phyloP scores from a whole-genome alignment of 257 asterid species.

The Scutellaria galericulata region DNA sequence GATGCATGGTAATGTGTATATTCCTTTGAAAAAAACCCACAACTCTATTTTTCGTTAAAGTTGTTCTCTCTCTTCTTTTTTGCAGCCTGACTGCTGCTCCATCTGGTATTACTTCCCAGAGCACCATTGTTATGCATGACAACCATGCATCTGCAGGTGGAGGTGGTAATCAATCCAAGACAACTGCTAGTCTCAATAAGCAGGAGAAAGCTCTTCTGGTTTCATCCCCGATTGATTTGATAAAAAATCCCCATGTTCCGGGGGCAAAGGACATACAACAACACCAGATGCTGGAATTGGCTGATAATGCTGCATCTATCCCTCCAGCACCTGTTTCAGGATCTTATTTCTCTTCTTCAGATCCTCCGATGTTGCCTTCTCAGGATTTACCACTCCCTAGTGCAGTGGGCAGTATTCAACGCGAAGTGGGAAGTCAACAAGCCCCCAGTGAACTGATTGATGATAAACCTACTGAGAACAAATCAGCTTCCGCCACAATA shows the following conservation, averaged over 20 bases:
- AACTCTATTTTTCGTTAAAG: slow-evolving; percentile 19
- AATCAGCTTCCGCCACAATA: slow-evolving; percentile 45
- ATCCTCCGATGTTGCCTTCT: slow-evolving; percentile 52
- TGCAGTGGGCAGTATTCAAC: slow-evolving; percentile 45
- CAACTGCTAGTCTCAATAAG: slow-evolving; percentile 41
- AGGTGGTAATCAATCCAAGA: slow-evolving; percentile 34
- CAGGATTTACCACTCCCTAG: slow-evolving; percentile 48
- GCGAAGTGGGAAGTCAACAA: slow-evolving; percentile 47
- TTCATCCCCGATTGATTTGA: slow-evolving; percentile 43
- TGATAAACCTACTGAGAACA: slow-evolving; percentile 46
- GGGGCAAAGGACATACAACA: slow-evolving; percentile 40
- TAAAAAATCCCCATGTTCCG: slow-evolving; percentile 36
- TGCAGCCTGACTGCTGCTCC: slow-evolving; percentile 62
- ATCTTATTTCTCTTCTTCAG: slow-evolving; percentile 52
- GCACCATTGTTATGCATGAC: slow-evolving; percentile 41
- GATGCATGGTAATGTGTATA: slow-evolving; percentile 1
- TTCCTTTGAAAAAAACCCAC: neutral
- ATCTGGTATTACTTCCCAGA: slow-evolving; percentile 48
- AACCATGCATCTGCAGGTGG: slow-evolving; percentile 39
- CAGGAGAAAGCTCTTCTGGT: slow-evolving; percentile 43
- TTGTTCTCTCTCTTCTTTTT: slow-evolving; percentile 28
- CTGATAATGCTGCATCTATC: slow-evolving; percentile 36
- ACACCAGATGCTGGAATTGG: slow-evolving; percentile 40
- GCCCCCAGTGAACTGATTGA: slow-evolving; percentile 41
- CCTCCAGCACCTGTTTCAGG: slow-evolving; percentile 51